Base-by-base conservation (phyloP, 306 rosid genomes). In the Fragaria iinumae region DNA sequence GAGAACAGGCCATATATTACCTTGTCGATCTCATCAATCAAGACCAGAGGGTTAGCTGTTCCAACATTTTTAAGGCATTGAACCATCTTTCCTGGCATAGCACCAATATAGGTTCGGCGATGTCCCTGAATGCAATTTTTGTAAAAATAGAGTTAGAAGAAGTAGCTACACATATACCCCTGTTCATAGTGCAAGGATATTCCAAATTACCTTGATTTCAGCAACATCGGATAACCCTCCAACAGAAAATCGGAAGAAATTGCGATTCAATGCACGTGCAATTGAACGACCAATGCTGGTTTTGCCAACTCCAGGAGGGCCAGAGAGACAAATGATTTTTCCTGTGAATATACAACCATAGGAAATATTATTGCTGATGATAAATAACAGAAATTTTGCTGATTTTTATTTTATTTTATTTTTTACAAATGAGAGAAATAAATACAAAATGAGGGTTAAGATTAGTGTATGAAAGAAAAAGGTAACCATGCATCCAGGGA, bases 41-140 rank as follows among this genome's bases (percentile, higher is more conserved):
- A 83, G 73, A 96, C 99, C 75, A 96, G 92, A 80, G 99, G 99
- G 79, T 96, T 96, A 81, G 99, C 86, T 66, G 99, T 96, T 83
- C 90, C 99, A 67, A 96, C 99, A 67, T 85, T 93, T 83, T 96
- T 96, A 60, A 96, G 99, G 89, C 99, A 96, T 82, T 96, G 99
- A 60, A 96, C 99, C 98, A 96, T 96, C 93, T 96, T 96, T 83
- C 99, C 99, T 38, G 99, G 99, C 99, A 96, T 96, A 71, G 99
- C 99, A 79, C 99, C 99, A 57, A 96, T 92, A 82, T 96, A 96
- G 74, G 99, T 96, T 84, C 99, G 92, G 27, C 99, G 97, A 88
- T 96, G 99, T 56, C 99, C 99, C 99, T 96, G 93, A n/a, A 75
- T 20, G 49, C 65, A 25, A 74, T 76, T 73, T 83, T 60, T 73